Evolutionary conservation across 768 basidiomycete species (phyloP), one percentile per base, ranked within the genome.

Genomic region (Phaeotremella fagi): DNA sequence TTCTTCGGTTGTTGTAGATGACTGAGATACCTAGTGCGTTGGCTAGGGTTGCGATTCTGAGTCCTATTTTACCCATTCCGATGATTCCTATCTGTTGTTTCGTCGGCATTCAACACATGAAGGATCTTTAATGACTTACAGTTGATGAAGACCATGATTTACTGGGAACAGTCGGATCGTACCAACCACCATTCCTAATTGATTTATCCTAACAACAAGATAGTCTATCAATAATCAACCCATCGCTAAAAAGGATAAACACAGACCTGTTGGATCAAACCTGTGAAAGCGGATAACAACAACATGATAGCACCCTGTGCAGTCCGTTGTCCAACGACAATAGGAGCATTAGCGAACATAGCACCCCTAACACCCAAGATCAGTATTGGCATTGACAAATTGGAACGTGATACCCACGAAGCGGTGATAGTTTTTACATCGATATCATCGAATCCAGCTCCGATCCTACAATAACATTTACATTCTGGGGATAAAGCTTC

Each of bases 61-160:
- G 59, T 9, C 75, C 75, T 37, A 76, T 76, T 26, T 63, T 69
- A 18, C 75, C 75, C 58, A 76, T 63, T 12, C 75, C 75, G 27
- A 76, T 54, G 46, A 76, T 74, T 20, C 75, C 75, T 47, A 76
- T 56, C 43, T 63, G 44, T 25, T 43, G 24, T 25, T 33, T 7
- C 48, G 46, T 47, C 37, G 66, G 18, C 59, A 38, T 55, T 61
- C 36, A 59, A 45, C 35, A 37, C n/a, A 20, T 7, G 52, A 42
- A 38, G 52, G 15, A 54, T 54, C 42, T 24, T 23, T 18, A 45
- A n/a, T 35, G 11, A 26, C 12, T 2, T 23, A 27, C 26, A 27
- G 51, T 31, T 7, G 16, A 37, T 20, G n/a, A 29, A 25, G 31
- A 28, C 44, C 41, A 45, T 14, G 24, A n/a, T 37, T n/a, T 2